Evolutionary conservation across 2,329 filamentous ascomycete species (phyloP).

Genomic region (Xylaria hypoxylon): DNA sequence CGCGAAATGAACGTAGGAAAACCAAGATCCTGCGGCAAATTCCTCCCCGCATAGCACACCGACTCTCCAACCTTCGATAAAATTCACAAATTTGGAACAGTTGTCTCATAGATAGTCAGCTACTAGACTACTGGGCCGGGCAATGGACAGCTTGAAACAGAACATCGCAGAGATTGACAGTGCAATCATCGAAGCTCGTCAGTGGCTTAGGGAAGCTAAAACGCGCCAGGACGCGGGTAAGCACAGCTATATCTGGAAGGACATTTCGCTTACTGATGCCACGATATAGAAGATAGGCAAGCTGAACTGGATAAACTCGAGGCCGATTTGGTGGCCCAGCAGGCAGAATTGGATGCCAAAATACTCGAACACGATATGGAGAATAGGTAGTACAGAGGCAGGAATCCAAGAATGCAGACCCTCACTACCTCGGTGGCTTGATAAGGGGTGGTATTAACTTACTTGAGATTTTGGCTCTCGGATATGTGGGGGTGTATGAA

Average conservation of each 20-base stretch:
- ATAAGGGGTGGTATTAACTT: not conserved
- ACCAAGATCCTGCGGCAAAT: constrained; percentile 7
- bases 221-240: constrained; percentile 31
- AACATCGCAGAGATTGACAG: constrained; percentile 37
- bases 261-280: constrained; percentile 15
- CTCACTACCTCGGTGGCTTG: not conserved
- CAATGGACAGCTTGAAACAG: constrained; percentile 34
- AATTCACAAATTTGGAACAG: not conserved
- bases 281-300: constrained; percentile 29
- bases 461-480: not conserved
- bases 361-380: constrained; percentile 4
- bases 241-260: not conserved
- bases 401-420: not conserved
- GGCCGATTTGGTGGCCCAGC: constrained; percentile 25
- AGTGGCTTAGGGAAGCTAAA: constrained; percentile 35
- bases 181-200: constrained; percentile 37
- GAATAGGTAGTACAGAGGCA: constrained; percentile 7
- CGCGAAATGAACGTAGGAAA: constrained; percentile 18
- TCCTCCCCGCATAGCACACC: constrained; percentile 16
- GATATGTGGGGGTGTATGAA: not conserved
- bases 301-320: constrained; percentile 28
- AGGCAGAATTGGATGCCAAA: constrained; percentile 31
- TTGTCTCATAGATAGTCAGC: constrained; percentile 7
- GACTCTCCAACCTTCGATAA: not conserved
- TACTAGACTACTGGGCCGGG: not conserved